phyloP scores from a whole-genome alignment of 2,329 filamentous ascomycete genomes.

The Apiospora pterosperma region DNA sequence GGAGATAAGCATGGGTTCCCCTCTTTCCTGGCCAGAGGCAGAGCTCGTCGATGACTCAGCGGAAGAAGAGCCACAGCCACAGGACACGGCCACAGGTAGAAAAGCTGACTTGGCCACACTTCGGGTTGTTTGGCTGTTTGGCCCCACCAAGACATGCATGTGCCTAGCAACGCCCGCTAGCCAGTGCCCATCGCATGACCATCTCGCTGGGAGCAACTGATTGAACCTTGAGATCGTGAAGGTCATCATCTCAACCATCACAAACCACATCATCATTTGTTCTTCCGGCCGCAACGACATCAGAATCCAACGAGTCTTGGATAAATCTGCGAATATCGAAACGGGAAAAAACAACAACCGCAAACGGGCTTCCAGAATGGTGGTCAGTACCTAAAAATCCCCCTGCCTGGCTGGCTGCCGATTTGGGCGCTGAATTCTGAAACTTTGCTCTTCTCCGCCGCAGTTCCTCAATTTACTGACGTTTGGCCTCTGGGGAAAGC shows the following conservation, averaged over 20 bases:
- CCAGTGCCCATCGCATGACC: background rate
- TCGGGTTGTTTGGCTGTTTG: background rate
- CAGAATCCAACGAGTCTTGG: background rate
- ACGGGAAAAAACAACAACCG: background rate
- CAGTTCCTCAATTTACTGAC: slow-evolving; percentile 66
- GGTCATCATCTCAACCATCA: background rate
- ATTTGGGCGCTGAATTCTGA: slow-evolving; percentile 32
- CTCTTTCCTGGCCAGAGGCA: background rate
- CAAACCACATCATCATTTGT: background rate
- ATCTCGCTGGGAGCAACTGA: background rate
- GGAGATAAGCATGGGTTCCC: background rate
- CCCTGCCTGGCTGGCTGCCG: background rate
- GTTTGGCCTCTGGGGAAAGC: slow-evolving; percentile 70
- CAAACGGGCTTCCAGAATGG: background rate
- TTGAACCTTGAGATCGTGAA: background rate
- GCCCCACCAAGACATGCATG: background rate
- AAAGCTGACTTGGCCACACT: background rate
- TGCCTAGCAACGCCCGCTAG: background rate
- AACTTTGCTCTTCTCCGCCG: slow-evolving; percentile 25
- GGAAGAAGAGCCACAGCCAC: background rate
- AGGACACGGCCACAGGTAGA: background rate
- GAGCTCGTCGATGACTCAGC: background rate
- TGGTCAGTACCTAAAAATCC: background rate
- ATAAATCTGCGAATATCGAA: background rate
- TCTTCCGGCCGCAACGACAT: background rate